Base-by-base conservation (phyloP, 345 rosid genomes). In the Populus euphratica region DNA sequence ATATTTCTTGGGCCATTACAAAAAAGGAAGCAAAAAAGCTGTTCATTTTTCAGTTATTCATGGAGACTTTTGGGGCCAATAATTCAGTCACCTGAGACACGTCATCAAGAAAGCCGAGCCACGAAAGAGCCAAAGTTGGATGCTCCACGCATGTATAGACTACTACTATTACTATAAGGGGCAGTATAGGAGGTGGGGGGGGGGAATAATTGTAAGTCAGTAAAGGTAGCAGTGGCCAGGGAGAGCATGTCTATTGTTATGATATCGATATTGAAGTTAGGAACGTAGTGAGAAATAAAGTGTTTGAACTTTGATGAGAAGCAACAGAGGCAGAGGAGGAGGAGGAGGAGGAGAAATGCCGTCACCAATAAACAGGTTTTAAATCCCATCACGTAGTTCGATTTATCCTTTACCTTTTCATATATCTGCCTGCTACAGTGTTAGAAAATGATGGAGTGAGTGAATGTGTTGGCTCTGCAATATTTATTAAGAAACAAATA, bases 351-450 rank as follows among this genome's bases (percentile, higher is more conserved):
- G 78, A 84, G 85, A 78, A 83, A 83, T 85, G 85, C 75, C 82
- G 86, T 81, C 86, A 79, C 81, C 69, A 49, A 79, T 44, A 54
- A 79, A 75, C 87, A 82, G 87, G 83, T 85, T 78, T 79, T 81
- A 82, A 82, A 87, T 84, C 87, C 74, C 80, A 81, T 89, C 89
- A 81, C 87, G 83, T 78, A 66, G 74, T 80, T 81, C 90, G 82
- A 87, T 84, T 84, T 81, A 84, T 87, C 79, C 77, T 83, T 86
- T 78, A 79, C 79, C 81, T 83, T 78, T 41, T 61, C 39, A 64
- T 2, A 72, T 76, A 73, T 82, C 20, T 31, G 69, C 69, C 36
- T 17, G 73, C 70, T 66, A 76, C 70, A 79, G 77, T 43, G 67
- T 69, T 83, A 47, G 85, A 82, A 85, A 84, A 81, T 81, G 88